Conservation (phyloP, 2,329 filamentous ascomycete genomes). For the Cladosporium sp. region DNA sequence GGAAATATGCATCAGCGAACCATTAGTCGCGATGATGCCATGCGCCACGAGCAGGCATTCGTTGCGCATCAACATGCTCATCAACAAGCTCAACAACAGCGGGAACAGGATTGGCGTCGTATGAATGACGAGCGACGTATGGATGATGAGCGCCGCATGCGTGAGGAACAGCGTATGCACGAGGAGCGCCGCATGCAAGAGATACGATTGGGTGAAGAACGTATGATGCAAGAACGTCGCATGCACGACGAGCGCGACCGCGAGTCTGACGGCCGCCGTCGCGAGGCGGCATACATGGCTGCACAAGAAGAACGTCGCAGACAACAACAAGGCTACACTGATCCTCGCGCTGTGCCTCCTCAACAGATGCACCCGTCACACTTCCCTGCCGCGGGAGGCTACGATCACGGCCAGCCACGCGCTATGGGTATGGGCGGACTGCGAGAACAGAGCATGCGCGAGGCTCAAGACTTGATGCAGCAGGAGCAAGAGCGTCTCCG, state of each 20-base stretch:
- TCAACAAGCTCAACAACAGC: constrained; percentile 21
- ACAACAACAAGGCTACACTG: constrained; percentile 14
- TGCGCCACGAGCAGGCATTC: constrained; percentile 24
- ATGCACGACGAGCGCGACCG: constrained; percentile 23
- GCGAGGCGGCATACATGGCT: constrained; percentile 19
- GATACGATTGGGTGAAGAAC: constrained; percentile 15
- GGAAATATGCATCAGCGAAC: constrained; percentile 29
- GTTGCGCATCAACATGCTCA: constrained; percentile 20
- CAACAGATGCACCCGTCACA: constrained; percentile 16
- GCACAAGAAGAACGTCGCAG: constrained; percentile 17
- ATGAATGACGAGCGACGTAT: constrained; percentile 13
- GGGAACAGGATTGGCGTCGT: constrained; percentile 21
- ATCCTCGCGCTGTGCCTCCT: constrained; percentile 1
- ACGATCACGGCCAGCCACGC: constrained; percentile 11
- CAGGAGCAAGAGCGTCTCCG: constrained; percentile 22
- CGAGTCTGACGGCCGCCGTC: constrained; percentile 20
- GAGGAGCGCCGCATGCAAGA: constrained; percentile 23
- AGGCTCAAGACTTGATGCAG: constrained; percentile 27
- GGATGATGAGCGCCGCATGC: constrained; percentile 22
- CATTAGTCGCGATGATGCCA: constrained; percentile 31
- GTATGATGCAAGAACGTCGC: constrained; percentile 19
- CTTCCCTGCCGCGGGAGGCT: constrained; percentile 4
- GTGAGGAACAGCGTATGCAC: constrained; percentile 21
- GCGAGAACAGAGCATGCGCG: constrained; percentile 29
- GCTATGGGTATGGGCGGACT: constrained; percentile 21